These are phyloP conservation scores for Medicago truncatula DNA, from an alignment of 306 rosid genomes.

Conservation along the genomic window DNA sequence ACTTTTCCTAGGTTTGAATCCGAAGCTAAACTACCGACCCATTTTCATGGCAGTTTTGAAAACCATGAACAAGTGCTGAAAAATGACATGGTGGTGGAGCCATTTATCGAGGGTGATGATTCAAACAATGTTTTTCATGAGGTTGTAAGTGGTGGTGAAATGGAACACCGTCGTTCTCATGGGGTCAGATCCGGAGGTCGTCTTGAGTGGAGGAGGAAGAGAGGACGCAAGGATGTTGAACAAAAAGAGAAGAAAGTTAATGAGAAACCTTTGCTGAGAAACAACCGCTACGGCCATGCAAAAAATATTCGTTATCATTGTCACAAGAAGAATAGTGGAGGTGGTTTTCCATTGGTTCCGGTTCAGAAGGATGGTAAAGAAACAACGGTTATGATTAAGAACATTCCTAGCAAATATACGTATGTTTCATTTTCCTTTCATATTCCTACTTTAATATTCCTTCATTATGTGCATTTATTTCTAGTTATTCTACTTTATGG, in stretches of 20 bases:
- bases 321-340: neutral
- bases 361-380: neutral
- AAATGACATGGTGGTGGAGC: neutral
- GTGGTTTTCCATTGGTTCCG: neutral
- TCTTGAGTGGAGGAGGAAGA: neutral
- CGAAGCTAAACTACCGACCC: no score
- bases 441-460: neutral
- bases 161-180: neutral
- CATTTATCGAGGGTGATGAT: neutral
- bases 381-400: slow-evolving; percentile 65
- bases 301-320: no score
- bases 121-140: no score
- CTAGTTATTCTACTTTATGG: neutral
- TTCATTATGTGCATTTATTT: neutral
- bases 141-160: neutral
- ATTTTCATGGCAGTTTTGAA: no score
- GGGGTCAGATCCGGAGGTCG: neutral
- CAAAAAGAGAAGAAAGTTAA: no score
- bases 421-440: slow-evolving; percentile 19
- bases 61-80: neutral
- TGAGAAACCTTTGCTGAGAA: neutral
- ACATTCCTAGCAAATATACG: slow-evolving; percentile 67
- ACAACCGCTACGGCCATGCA: neutral
- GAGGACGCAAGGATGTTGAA: no score
- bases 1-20: neutral